phyloP scores from a whole-genome alignment of 2,329 filamentous ascomycete species.

The Aspergillus jensenii region DNA sequence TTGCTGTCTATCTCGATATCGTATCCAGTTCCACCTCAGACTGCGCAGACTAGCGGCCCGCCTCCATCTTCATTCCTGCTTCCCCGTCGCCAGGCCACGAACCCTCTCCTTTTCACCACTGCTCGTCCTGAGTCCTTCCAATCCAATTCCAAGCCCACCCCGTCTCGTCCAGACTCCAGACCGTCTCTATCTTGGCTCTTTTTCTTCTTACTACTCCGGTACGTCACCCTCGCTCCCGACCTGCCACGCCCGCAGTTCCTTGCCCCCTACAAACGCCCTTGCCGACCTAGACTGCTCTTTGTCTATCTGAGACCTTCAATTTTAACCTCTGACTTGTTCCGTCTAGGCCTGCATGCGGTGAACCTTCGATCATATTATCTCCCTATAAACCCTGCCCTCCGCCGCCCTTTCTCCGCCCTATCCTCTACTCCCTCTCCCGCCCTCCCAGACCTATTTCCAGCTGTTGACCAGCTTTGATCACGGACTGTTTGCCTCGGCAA shows the following conservation, averaged over 20 bases:
- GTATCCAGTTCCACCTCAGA: not conserved
- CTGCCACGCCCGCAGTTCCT: not conserved
- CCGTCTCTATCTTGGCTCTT: not conserved
- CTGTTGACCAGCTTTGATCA: not conserved
- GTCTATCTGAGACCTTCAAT: slow-evolving; percentile 5
- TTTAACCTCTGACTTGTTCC: slow-evolving; percentile 13
- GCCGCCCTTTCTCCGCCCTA: not conserved
- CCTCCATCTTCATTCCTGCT: slow-evolving; percentile 8
- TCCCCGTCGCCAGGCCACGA: not conserved
- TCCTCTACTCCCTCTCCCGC: not conserved
- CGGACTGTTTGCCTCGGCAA: not conserved
- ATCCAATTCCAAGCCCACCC: not conserved
- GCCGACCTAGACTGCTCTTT: slow-evolving; percentile 11
- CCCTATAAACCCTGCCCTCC: slow-evolving; percentile 12
- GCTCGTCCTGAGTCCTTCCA: not conserved
- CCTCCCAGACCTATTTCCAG: not conserved
- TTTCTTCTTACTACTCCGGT: slow-evolving; percentile 16
- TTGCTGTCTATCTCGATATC: not conserved
- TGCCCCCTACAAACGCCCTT: slow-evolving; percentile 11
- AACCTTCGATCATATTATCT: not conserved
- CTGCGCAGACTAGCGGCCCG: slow-evolving; percentile 6
- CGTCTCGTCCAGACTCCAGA: not conserved
- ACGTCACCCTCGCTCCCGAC: slow-evolving; percentile 12
- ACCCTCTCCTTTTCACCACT: slow-evolving; percentile 5
- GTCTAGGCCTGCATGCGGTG: slow-evolving; percentile 16